These are phyloP conservation scores for Blastocystis sp. DNA, from an alignment of 352 stramenopile species.

Conservation along the genomic window DNA sequence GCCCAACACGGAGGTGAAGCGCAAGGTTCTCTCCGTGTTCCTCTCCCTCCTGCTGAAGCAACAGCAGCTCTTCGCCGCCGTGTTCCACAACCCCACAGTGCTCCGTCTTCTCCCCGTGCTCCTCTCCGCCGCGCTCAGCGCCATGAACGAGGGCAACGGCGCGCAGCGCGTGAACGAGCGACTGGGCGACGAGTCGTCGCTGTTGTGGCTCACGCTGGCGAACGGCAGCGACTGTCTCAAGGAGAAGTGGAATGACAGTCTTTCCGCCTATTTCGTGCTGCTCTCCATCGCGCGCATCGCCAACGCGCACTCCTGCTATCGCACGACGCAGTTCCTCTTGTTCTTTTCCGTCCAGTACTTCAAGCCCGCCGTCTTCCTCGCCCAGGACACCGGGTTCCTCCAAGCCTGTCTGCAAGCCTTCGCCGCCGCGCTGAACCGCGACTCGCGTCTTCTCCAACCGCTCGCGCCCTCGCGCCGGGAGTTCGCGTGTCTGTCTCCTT, in stretches of 20 bases:
- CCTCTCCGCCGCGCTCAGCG: background rate
- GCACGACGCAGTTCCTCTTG: no score
- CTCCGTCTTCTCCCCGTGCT: background rate
- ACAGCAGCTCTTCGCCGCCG: background rate
- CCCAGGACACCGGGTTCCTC: no score
- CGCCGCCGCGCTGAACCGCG: background rate
- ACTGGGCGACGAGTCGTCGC: background rate
- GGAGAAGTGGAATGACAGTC: background rate
- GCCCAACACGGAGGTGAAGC: background rate
- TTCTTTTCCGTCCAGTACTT: background rate
- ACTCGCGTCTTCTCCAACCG: background rate
- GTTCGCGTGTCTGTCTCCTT: no score
- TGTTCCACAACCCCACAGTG: constrained; percentile 18
- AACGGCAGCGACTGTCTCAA: background rate
- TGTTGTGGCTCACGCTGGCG: background rate
- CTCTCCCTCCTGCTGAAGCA: background rate
- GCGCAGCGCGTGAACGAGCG: background rate
- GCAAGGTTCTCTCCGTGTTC: background rate
- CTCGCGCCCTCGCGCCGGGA: background rate
- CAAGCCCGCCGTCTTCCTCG: background rate
- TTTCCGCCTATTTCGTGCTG: background rate
- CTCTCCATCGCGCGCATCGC: background rate
- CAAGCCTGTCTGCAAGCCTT: background rate
- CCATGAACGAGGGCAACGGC: background rate
- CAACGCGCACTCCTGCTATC: no score